Conservation (phyloP, 805 yeast species). For the Sugiyamaella chiloensis region DNA sequence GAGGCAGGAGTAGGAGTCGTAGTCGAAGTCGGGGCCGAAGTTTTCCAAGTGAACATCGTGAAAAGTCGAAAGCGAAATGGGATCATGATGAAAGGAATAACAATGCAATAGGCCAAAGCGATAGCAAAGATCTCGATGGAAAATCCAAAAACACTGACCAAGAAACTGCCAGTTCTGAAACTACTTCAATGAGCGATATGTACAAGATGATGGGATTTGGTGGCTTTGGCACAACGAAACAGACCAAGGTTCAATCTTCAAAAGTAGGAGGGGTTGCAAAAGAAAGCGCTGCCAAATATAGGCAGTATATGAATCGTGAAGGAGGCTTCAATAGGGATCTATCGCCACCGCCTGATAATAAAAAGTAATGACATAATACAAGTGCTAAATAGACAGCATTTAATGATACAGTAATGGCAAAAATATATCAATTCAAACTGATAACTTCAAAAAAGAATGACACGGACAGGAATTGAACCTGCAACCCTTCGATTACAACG, state of each 20-base stretch:
- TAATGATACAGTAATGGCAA: background rate
- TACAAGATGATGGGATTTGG: conserved; percentile 44
- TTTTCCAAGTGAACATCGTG: too few relatives aligned
- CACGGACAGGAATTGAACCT: conserved; percentile 86
- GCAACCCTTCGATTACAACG: conserved; percentile 72
- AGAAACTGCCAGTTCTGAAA: background rate
- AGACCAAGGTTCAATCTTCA: conserved; percentile 38
- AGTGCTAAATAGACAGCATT: background rate
- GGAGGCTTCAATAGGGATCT: conserved; percentile 41
- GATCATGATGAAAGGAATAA: background rate
- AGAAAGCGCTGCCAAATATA: conserved; percentile 32
- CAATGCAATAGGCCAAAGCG: background rate
- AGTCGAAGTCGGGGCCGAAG: too few relatives aligned
- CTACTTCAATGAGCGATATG: conserved; percentile 22
- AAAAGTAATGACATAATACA: background rate
- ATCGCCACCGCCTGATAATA: conserved; percentile 31
- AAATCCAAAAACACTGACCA: background rate
- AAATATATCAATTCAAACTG: too few relatives aligned
- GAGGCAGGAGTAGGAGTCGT: too few relatives aligned
- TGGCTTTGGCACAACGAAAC: conserved; percentile 41
- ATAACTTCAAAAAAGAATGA: conserved; percentile 37
- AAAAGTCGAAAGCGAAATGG: too few relatives aligned
- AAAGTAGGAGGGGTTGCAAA: conserved; percentile 35
- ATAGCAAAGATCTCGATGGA: background rate
- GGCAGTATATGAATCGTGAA: conserved; percentile 43